Evolutionary conservation across 768 basidiomycete genomes (phyloP), one percentile per base, ranked within the genome.

Genomic region (Kwoniella newhampshirensis): DNA sequence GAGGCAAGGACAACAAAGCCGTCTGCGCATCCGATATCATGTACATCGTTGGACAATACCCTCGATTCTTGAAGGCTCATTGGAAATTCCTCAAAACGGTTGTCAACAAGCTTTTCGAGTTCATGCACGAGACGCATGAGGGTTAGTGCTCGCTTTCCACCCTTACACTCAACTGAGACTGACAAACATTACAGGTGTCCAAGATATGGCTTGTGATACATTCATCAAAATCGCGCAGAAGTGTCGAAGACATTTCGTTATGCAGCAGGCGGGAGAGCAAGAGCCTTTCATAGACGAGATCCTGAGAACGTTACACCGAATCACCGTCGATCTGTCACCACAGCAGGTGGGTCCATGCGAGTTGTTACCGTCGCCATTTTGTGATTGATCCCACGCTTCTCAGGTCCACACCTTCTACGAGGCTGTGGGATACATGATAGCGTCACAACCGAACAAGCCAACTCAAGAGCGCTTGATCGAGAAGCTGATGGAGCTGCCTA

Each of bases 51-150:
- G 96, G 96, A 47, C 96, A 99, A 79, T 99, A 99, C 74, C 96
- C 96, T 42, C 86, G 96, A 32, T 99, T 98, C 85, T 85, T 99
- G 71, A 98, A 97, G 77, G 96, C 96, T 17, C 96, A 99, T 76
- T 99, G 96, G 96, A 99, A 98, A 79, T 99, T 99, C 84, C 80
- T 99, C 74, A 99, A 99, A 82, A 98, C 96, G 1, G 96, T 99
- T 52, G 94, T 99, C 62, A 99, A 98, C 80, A 99, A 99, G 78
- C 81, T 98, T 6, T 99, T 98, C 77, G 96, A 99, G 75, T 99
- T 99, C 77, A 98, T 98, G 92, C 96, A 99, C 77, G 94, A 99
- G 79, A 96, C 91, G 0, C 94, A 99, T 71, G 96, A 99, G 81
- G 92, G 90, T 87, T 51, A 36, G 80, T 72, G 37, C 15, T 21